These are phyloP conservation scores for Lunasporangiospora selenospora DNA, from an alignment of 192 early-diverging fungal species.

Conservation along the genomic window DNA sequence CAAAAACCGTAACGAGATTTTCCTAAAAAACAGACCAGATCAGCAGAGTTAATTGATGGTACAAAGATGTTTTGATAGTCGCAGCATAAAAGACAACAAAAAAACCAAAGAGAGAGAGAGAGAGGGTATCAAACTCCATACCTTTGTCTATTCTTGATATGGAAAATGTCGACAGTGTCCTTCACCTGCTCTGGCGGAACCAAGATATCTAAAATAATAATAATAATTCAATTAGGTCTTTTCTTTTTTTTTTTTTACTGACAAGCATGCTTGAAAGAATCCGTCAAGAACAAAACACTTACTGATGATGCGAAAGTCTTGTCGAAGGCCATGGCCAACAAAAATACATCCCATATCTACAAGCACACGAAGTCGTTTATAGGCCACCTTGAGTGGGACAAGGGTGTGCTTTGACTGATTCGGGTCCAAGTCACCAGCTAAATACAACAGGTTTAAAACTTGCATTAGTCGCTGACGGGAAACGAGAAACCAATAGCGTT, in stretches of 20 bases:
- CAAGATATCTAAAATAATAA: slow-evolving; percentile 69
- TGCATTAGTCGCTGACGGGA: no score
- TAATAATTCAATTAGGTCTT: background rate
- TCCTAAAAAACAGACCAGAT: slow-evolving; percentile 54
- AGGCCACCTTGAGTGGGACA: slow-evolving; percentile 91
- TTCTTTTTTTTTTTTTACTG: no score
- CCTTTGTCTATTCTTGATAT: slow-evolving; percentile 80
- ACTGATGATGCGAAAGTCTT: slow-evolving; percentile 97
- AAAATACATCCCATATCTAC: slow-evolving; percentile 92
- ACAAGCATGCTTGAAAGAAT: no score
- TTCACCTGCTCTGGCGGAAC: slow-evolving; percentile 87
- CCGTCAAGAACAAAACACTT: slow-evolving; percentile 33
- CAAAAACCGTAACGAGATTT: slow-evolving; percentile 90
- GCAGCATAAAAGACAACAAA: background rate
- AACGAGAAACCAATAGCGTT: no score
- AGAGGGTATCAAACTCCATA: no score
- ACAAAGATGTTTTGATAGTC: background rate
- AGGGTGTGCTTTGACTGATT: slow-evolving; percentile 74
- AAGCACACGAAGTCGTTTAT: slow-evolving; percentile 89
- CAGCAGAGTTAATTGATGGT: slow-evolving; percentile 12
- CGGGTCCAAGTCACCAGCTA: slow-evolving; percentile 85
- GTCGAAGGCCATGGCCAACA: slow-evolving; percentile 94
- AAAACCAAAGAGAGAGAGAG: no score
- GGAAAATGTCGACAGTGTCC: slow-evolving; percentile 95
- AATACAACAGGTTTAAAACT: background rate